Base-by-base conservation (phyloP, 2,329 filamentous ascomycete genomes). In the Hymenoscyphus occultus region DNA sequence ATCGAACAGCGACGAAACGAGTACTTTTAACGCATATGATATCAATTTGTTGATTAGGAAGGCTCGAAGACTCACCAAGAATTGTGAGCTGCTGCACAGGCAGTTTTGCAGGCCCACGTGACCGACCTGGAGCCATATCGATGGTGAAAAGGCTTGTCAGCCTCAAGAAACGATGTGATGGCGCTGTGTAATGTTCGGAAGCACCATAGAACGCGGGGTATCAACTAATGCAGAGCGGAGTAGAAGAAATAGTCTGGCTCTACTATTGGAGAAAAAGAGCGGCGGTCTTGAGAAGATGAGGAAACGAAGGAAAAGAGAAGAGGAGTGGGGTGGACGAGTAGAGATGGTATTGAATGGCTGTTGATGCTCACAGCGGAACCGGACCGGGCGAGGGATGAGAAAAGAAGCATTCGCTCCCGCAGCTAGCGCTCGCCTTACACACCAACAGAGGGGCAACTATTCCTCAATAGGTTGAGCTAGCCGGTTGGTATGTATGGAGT, bases 21-120 rank as follows among this genome's bases (percentile, higher is more conserved):
- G n/a, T 7, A 9, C 19, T 10, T 28, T 51, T 51, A n/a, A 10
- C 1, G 7, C 12, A 51, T n/a, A 51, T 51, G 19, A 13, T 22
- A 12, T 51, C 14, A 28, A 51, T 12, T 3, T 10, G 3, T 22
- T 4, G 19, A 51, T 28, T 51, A 7, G 19, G 10, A 51, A 13
- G 7, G 9, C 3, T 4, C 28, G 4, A 4, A 12, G n/a, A 74
- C 84, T 81, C 83, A 93, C 90, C 88, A 69, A 96, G 80, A 74
- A 96, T 93, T 56, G 87, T 80, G 74, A 96, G 81, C 79, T 96
- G 92, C 82, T 88, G 85, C 54, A 86, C 81, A 0, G 92, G 91
- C 81, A 95, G 82, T 80, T 87, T 90, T 32, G 86, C 84, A 68
- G 67, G 66, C 10, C 66, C 69, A 62, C 76, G 77, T 63, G 70